Conservation (phyloP, 257 asterid species). For the Solanum virginianum region DNA sequence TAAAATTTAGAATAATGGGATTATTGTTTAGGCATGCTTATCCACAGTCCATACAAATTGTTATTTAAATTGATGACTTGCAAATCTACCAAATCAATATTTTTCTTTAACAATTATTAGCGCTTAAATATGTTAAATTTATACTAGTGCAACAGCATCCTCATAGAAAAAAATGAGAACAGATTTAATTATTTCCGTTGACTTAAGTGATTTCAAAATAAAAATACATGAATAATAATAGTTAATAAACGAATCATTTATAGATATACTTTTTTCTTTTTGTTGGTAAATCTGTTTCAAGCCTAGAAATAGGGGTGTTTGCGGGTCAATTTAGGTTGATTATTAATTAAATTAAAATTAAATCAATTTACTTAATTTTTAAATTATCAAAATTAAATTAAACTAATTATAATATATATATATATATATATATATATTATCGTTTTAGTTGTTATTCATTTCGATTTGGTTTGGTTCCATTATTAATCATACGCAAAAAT, state of each 20-base stretch:
- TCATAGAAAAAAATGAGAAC: neutral
- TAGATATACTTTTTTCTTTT: neutral
- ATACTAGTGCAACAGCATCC: neutral
- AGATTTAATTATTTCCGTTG: neutral
- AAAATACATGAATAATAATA: neutral
- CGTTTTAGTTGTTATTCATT: too few species aligned
- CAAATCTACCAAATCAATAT: neutral
- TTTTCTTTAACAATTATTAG: neutral
- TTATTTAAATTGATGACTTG: neutral
- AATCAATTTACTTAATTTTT: too few species aligned
- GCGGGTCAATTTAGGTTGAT: too few species aligned
- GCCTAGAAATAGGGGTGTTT: too few species aligned
- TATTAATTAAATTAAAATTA: too few species aligned
- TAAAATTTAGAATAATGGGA: neutral
- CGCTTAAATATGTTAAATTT: neutral
- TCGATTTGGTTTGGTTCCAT: too few species aligned
- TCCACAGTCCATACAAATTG: neutral
- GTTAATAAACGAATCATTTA: neutral
- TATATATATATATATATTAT: too few species aligned
- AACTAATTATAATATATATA: too few species aligned
- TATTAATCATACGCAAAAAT: too few species aligned
- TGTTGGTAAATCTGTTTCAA: too few species aligned
- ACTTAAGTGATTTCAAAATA: neutral
- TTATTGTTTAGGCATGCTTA: neutral
- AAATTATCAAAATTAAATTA: too few species aligned